phyloP scores from a whole-genome alignment of 2,329 filamentous ascomycete genomes.

The Bipolaris victoriae region DNA sequence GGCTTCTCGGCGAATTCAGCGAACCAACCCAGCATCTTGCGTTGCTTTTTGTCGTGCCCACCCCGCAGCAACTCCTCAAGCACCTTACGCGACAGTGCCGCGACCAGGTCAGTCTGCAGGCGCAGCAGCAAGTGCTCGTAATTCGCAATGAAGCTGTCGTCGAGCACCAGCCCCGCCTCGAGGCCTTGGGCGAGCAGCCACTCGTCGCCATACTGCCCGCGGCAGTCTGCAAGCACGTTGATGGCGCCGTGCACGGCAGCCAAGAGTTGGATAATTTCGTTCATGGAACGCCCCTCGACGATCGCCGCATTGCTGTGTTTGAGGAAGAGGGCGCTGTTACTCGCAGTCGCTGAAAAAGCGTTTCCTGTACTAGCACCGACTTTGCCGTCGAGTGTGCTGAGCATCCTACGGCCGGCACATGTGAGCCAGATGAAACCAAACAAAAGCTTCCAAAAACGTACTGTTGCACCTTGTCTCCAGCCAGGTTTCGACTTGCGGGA shows the following conservation, averaged over 20 bases:
- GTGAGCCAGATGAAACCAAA: conserved; percentile 42
- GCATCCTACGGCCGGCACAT: conserved; percentile 39
- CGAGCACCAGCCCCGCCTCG: conserved; percentile 37
- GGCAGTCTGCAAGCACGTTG: conserved; percentile 34
- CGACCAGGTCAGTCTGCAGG: conserved; percentile 46
- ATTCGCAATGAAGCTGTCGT: conserved; percentile 51
- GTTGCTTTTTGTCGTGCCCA: conserved; percentile 42
- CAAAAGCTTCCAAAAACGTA: conserved; percentile 39
- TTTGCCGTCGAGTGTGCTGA: conserved; percentile 35
- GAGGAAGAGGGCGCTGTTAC: conserved; percentile 45
- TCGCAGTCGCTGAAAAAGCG: conserved; percentile 40
- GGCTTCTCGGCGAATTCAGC: conserved; percentile 50
- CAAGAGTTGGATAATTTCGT: conserved; percentile 37
- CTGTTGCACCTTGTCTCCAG: conserved; percentile 46
- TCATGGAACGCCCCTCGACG: conserved; percentile 39
- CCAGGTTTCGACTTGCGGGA: conserved; percentile 39
- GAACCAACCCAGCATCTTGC: conserved; percentile 47
- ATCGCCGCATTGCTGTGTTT: conserved; percentile 38
- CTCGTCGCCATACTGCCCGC: conserved; percentile 35
- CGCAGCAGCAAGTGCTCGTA: conserved; percentile 52
- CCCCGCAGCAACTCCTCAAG: conserved; percentile 38
- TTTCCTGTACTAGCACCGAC: conserved; percentile 15
- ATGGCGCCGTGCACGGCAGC: conserved; percentile 43
- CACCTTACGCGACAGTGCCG: conserved; percentile 37
- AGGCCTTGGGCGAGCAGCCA: conserved; percentile 43